phyloP scores from a whole-genome alignment of 1,139 yeast genomes.

The Hyphopichia khmerensis region DNA sequence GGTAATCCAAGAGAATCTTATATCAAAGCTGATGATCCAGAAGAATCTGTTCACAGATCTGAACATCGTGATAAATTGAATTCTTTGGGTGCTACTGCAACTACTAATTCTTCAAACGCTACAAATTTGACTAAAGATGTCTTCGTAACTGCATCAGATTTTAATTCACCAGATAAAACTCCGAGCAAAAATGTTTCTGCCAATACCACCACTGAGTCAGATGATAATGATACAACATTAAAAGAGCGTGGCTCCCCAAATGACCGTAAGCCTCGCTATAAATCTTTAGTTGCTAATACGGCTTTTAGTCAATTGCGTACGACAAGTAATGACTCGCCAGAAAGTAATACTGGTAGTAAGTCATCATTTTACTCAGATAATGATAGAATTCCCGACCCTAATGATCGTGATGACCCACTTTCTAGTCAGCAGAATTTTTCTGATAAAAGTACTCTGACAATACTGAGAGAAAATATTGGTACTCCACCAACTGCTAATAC shows the following conservation, averaged over 20 bases:
- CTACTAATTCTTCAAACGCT: slow-evolving; percentile 11
- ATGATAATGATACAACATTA: slow-evolving; percentile 12
- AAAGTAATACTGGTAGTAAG: slow-evolving; percentile 1
- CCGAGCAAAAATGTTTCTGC: slow-evolving; percentile 6
- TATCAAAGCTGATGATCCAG: slow-evolving; percentile 16
- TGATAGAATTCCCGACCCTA: background rate
- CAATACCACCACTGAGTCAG: slow-evolving; percentile 6
- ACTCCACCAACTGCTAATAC: slow-evolving; percentile 27
- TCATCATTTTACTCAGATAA: slow-evolving; percentile 5
- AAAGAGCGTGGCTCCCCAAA: slow-evolving; percentile 19
- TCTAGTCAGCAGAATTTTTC: slow-evolving; percentile 5
- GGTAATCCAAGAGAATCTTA: slow-evolving; percentile 16
- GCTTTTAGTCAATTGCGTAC: slow-evolving; percentile 42
- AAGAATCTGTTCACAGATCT: slow-evolving; percentile 12
- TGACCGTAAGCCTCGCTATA: slow-evolving; percentile 16
- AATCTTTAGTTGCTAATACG: slow-evolving; percentile 39
- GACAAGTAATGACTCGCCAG: background rate
- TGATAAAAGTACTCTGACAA: slow-evolving; percentile 14
- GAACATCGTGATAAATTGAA: slow-evolving; percentile 16
- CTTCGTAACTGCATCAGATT: slow-evolving; percentile 42
- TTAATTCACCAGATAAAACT: slow-evolving; percentile 11
- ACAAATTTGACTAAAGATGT: slow-evolving; percentile 30
- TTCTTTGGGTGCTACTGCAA: slow-evolving; percentile 20
- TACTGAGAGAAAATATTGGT: slow-evolving; percentile 12
- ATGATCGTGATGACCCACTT: background rate